Evolutionary conservation across 2,329 filamentous ascomycete species (phyloP).

Genomic region (Coniochaeta sp.): DNA sequence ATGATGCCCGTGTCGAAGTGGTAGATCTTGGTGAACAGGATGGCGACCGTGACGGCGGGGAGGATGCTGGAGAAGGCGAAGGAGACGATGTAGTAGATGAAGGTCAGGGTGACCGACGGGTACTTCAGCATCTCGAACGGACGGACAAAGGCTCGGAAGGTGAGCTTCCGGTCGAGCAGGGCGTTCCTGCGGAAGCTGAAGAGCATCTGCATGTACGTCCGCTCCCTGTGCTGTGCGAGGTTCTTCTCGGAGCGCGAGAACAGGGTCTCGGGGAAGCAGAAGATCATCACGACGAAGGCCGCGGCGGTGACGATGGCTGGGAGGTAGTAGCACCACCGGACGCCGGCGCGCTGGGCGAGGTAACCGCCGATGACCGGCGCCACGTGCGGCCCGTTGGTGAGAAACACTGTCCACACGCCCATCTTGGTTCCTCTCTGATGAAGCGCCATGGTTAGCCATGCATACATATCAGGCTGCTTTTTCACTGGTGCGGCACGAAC

Average conservation of each 20-base stretch:
- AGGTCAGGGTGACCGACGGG: constrained; percentile 3
- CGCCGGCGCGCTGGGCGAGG: constrained; percentile 5
- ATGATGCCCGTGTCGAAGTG: constrained; percentile 7
- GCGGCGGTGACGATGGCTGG: constrained; percentile 5
- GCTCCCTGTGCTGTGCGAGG: constrained; percentile 5
- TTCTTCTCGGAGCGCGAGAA: constrained; percentile 5
- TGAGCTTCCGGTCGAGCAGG: constrained; percentile 5
- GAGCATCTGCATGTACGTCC: constrained; percentile 6
- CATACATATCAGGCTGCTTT: background rate
- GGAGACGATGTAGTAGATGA: constrained; percentile 6
- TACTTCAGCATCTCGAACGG: constrained; percentile 7
- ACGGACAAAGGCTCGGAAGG: background rate
- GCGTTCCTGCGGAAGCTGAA: constrained; percentile 7
- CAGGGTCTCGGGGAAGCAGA: constrained; percentile 5
- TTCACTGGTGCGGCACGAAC: background rate
- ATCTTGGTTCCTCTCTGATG: constrained; percentile 6
- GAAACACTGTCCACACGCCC: constrained; percentile 8
- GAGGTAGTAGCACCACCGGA: constrained; percentile 7
- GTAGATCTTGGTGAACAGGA: constrained; percentile 7
- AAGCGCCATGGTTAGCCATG: background rate
- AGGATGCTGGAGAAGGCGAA: constrained; percentile 7
- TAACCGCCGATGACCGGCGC: constrained; percentile 7
- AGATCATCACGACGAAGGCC: constrained; percentile 3
- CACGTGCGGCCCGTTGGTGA: constrained; percentile 7
- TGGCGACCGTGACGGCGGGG: constrained; percentile 7